Base-by-base conservation (phyloP, 2,329 filamentous ascomycete species). In the Dactylellina haptotyla region DNA sequence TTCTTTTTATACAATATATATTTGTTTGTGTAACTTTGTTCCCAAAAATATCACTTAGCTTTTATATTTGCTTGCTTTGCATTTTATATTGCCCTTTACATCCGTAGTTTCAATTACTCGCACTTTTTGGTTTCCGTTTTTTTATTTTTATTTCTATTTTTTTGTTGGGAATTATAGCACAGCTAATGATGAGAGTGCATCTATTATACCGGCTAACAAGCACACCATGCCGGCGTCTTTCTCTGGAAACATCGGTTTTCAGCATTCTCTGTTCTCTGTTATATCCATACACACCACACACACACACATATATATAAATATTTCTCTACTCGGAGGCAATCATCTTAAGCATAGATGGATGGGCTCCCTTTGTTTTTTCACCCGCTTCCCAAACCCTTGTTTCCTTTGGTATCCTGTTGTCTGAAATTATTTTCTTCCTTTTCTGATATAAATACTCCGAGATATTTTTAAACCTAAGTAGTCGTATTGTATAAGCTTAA, bases 31-130 rank as follows among this genome's bases (percentile, higher is more conserved):
- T 59, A 57, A 23, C 20, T 26, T 26, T 50, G 34, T 32, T 39
- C 30, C 18, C 45, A 18, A 25, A 46, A 54, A 56, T 50, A 56
- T 54, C 51, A 39, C 57, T 59, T 28, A 14, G 28, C 39, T 61
- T 51, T 77, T 80, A 79, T 80, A 78, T 54, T 39, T 39, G 10
- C 3, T 43, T 28, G 12, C 16, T 57, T 25, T n/a, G n/a, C n/a
- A n/a, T 43, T 10, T 41, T 16, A 3, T 9, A 12, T 26, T 43
- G 53, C 30, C 23, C 51, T 39, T 37, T 53, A 56, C 14, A 10
- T 5, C 16, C 20, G 23, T 28, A 10, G 39, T 50, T 50, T 30
- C 6, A 12, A 3, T 50, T 30, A 4, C 8, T 28, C 5, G 25
- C 16, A 16, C 46, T 26, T 10, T 48, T 48, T 45, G 28, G 14